A percentile compares a stretch with the other conserved stretches of the same genome.
Conservation (phyloP, 306 rosid genomes). For the peach (Prunus persica) region DNA sequence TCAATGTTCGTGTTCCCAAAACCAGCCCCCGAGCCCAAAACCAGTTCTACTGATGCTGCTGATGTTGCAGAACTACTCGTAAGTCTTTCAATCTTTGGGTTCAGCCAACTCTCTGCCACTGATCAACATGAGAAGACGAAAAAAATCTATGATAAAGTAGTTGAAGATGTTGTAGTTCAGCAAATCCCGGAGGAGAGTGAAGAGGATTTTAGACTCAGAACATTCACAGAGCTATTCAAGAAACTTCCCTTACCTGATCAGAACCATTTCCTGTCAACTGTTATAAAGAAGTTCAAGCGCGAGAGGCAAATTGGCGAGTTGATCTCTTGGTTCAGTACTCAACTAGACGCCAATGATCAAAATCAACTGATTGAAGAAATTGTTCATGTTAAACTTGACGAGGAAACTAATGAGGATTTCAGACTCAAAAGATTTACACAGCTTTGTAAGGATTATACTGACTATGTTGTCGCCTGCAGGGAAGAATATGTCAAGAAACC, state of each 20-base stretch:
- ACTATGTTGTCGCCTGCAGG: neutral
- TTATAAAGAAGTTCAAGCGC: neutral
- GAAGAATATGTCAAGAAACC: neutral
- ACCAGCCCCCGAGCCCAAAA: neutral
- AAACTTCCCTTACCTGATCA: neutral
- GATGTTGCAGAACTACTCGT: neutral
- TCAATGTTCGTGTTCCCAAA: neutral
- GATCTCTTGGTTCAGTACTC: neutral
- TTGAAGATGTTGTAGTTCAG: neutral
- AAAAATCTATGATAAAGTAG: neutral
- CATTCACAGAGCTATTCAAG: neutral
- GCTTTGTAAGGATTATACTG: neutral
- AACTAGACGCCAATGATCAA: neutral
- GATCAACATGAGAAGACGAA: neutral
- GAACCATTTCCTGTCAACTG: neutral
- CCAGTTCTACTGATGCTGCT: neutral
- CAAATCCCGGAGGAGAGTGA: neutral
- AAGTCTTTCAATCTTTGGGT: neutral
- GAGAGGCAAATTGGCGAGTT: neutral
- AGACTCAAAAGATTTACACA: neutral
- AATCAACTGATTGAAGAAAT: neutral
- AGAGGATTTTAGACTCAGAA: neutral
- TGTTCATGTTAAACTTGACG: neutral
- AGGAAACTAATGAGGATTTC: neutral
- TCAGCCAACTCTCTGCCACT: neutral